Base-by-base conservation (phyloP, 164 flowering plant genomes). In the Tetrastigma voinierianum region DNA sequence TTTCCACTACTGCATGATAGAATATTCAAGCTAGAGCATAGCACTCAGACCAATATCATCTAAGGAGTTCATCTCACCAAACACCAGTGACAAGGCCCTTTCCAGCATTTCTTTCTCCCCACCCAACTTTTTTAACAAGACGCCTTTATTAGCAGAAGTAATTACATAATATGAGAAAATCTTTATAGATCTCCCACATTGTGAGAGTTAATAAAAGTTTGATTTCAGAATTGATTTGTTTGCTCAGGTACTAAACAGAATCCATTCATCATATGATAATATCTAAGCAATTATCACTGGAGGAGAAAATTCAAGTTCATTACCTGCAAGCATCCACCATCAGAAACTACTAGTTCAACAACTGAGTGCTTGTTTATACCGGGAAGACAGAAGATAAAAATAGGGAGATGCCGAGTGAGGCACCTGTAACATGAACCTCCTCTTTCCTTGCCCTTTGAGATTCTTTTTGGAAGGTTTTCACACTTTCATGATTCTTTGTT, bases 311-410 rank as follows among this genome's bases (percentile, higher is more conserved):
- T 64, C 18, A 40, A 62, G 45, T 25, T 43, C 16, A 18, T n/a
- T 81, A 93, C 99, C 97, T 91, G 95, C 87, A 92, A 87, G 77
- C 99, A 88, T 59, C 99, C 97, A 56, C 99, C 99, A 68, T 86
- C 87, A 43, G 96, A 78, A 57, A 90, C 81, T 64, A 90, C 86
- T 25, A 95, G 81, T 72, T 93, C 96, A 66, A 88, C 95, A 9
- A 88, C 95, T 1, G 84, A 82, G 75, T 89, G 91, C 80, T 73
- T 81, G 64, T 71, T 82, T 46, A 95, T 9, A 89, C 82, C 1
- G 97, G 95, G 2, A 90, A 85, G 67, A 96, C 97, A 57, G 89
- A 49, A 80, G 71, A 77, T 86, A 96, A 74, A 75, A 96, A 74
- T 78, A 78, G 2, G 93, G 91, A 19, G 97, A 84, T 24, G 90